Evolutionary conservation across 108 stramenopile species (phyloP).

Genomic region (Conticribra guillardii): DNA sequence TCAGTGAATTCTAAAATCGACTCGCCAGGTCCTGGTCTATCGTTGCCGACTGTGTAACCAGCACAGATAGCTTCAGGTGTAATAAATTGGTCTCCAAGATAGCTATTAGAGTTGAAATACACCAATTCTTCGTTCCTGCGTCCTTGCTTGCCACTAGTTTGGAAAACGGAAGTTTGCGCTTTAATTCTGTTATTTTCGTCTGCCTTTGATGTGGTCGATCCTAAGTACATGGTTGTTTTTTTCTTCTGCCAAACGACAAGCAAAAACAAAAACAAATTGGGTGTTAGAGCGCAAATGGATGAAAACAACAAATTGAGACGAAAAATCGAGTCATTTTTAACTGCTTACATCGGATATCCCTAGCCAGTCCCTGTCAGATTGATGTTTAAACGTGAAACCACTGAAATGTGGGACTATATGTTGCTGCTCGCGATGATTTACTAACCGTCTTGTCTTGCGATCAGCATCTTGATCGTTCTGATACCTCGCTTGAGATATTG

Average conservation of each 20-base stretch:
- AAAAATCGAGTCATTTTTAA: slow-evolving; percentile 3
- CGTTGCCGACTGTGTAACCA: slow-evolving; percentile 41
- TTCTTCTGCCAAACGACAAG: slow-evolving; percentile 19
- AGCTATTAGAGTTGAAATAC: slow-evolving; percentile 80
- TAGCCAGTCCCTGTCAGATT: slow-evolving; percentile 62
- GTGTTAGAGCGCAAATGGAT: slow-evolving; percentile 15
- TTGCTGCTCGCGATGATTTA: slow-evolving; percentile 7
- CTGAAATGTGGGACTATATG: slow-evolving; percentile 61
- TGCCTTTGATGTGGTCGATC: slow-evolving; percentile 9
- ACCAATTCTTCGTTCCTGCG: slow-evolving; percentile 36
- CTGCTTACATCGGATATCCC: slow-evolving; percentile 35
- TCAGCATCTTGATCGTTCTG: slow-evolving; percentile 15
- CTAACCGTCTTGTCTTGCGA: not conserved
- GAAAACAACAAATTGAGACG: not conserved
- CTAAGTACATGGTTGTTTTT: slow-evolving; percentile 31
- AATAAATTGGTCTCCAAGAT: slow-evolving; percentile 62
- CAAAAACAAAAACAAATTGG: not conserved
- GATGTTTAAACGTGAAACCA: slow-evolving; percentile 55
- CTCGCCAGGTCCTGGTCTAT: slow-evolving; percentile 31
- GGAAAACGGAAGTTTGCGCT: slow-evolving; percentile 22
- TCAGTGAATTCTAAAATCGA: slow-evolving; percentile 35
- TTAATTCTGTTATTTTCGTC: slow-evolving; percentile 21
- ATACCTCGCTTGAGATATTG: slow-evolving; percentile 6
- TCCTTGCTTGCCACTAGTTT: slow-evolving; percentile 10
- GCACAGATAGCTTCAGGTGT: slow-evolving; percentile 59